These are phyloP conservation scores for Aspergillus terreus DNA, from an alignment of 2,329 filamentous ascomycete genomes.

Conservation along the genomic window DNA sequence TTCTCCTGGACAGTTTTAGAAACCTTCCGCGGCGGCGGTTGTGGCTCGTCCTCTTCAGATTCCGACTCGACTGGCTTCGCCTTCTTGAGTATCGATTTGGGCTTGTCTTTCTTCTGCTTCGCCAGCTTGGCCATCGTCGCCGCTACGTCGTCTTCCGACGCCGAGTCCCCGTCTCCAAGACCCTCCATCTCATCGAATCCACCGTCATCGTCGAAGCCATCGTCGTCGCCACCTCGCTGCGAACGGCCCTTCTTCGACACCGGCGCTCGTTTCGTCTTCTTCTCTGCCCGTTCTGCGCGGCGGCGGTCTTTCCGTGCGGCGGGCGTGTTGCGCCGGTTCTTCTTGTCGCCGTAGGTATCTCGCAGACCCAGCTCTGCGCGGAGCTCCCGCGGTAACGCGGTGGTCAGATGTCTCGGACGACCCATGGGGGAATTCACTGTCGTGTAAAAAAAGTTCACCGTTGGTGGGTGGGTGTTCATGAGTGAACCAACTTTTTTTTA, in stretches of 20 bases:
- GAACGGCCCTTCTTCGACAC: slow-evolving; percentile 14
- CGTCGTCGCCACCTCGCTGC: slow-evolving; percentile 7
- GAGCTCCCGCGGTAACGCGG: slow-evolving; percentile 37
- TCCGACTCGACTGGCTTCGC: slow-evolving; percentile 22
- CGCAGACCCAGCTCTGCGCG: slow-evolving; percentile 39
- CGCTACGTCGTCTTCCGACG: slow-evolving; percentile 18
- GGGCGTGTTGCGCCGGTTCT: slow-evolving; percentile 27
- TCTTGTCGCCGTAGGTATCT: slow-evolving; percentile 32
- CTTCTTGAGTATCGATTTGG: slow-evolving; percentile 38
- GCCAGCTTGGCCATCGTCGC: slow-evolving; percentile 19
- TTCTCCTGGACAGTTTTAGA: slow-evolving; percentile 54
- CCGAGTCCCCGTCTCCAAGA: slow-evolving; percentile 16
- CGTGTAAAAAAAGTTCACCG: neutral
- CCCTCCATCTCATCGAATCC: slow-evolving; percentile 26
- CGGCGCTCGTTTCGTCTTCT: slow-evolving; percentile 46
- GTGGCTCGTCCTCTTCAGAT: slow-evolving; percentile 25
- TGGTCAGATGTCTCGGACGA: slow-evolving; percentile 39
- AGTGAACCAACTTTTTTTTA: slow-evolving; percentile 20
- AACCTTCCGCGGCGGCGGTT: slow-evolving; percentile 15
- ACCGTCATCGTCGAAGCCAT: slow-evolving; percentile 21
- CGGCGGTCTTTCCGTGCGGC: slow-evolving; percentile 60
- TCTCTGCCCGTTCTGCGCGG: slow-evolving; percentile 62
- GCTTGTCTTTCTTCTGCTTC: slow-evolving; percentile 19
- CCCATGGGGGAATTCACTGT: slow-evolving; percentile 23
- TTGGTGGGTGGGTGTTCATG: neutral